Evolutionary conservation across 106 monocot species (phyloP).

Genomic region (Allium cepa): DNA sequence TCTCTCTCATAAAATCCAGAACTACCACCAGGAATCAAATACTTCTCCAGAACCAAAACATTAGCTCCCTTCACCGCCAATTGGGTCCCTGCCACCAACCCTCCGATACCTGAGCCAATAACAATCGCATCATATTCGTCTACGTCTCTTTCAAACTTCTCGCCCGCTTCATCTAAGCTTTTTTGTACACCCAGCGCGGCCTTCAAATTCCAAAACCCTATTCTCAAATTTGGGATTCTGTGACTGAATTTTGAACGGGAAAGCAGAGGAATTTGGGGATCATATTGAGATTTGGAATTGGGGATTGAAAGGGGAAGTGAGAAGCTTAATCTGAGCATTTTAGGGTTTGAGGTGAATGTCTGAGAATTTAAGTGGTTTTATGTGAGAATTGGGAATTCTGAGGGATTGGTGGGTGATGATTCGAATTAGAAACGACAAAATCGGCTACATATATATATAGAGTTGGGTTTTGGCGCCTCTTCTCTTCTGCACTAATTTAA

Average conservation of each 20-base stretch:
- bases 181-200: conserved; percentile 1
- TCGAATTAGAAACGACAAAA: conserved; percentile 2
- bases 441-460: too few species aligned
- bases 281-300: background rate
- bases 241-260: background rate
- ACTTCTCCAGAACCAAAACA: conserved; percentile 97
- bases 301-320: conserved; percentile 1
- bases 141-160: conserved; percentile 12
- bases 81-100: conserved; percentile 93
- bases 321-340: conserved; percentile 10
- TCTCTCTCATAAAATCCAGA: conserved; percentile 82
- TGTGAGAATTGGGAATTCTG: background rate
- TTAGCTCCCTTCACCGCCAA: conserved; percentile 85
- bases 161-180: conserved; percentile 4
- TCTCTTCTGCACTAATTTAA: background rate
- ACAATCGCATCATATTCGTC: conserved; percentile 82
- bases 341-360: background rate
- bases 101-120: conserved; percentile 94
- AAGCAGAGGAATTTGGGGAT: background rate
- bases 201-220: conserved; percentile 3
- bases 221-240: background rate
- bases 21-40: conserved; percentile 94
- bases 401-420: background rate
- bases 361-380: background rate
- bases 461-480: background rate